A percentile compares a stretch with the other conserved stretches of the same genome.
Conservation (phyloP, 176 grass and related monocot species). For the Oryza australiensis region DNA sequence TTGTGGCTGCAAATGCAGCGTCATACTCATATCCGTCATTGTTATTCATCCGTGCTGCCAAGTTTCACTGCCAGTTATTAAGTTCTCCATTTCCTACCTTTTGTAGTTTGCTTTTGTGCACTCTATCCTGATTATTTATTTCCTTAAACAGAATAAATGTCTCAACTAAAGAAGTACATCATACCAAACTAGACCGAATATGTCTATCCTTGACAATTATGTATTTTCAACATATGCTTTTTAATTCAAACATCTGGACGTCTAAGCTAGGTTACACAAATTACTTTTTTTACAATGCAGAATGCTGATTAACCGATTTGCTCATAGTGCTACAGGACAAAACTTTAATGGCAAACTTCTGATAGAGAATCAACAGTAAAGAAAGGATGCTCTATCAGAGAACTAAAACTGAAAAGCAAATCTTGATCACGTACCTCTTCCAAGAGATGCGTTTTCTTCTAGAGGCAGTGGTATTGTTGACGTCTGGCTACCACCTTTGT, state of each 20-base stretch:
- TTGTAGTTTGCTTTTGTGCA: background rate
- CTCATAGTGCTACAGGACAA: background rate
- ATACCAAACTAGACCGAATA: background rate
- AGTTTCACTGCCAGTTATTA: slow-evolving; percentile 25
- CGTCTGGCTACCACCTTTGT: slow-evolving; percentile 9
- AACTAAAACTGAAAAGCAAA: background rate
- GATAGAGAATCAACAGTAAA: background rate
- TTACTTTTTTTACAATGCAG: background rate
- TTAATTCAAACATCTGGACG: slow-evolving; percentile 8
- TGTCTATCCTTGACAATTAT: background rate
- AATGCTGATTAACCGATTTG: background rate
- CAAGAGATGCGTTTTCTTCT: slow-evolving; percentile 32
- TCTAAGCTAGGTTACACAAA: background rate
- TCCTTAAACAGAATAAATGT: background rate
- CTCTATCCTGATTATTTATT: background rate
- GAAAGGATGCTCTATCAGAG: too few species aligned
- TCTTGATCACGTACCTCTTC: slow-evolving; percentile 35
- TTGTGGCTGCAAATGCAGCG: slow-evolving; percentile 43
- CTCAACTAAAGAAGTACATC: background rate
- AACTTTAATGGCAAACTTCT: background rate
- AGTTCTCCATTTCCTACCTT: background rate
- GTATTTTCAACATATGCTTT: background rate
- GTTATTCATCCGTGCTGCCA: slow-evolving; percentile 46
- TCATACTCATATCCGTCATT: slow-evolving; percentile 36
- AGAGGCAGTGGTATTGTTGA: background rate